phyloP scores from a whole-genome alignment of 192 early-diverging fungal species.

The Phlyctochytrium planicorne region DNA sequence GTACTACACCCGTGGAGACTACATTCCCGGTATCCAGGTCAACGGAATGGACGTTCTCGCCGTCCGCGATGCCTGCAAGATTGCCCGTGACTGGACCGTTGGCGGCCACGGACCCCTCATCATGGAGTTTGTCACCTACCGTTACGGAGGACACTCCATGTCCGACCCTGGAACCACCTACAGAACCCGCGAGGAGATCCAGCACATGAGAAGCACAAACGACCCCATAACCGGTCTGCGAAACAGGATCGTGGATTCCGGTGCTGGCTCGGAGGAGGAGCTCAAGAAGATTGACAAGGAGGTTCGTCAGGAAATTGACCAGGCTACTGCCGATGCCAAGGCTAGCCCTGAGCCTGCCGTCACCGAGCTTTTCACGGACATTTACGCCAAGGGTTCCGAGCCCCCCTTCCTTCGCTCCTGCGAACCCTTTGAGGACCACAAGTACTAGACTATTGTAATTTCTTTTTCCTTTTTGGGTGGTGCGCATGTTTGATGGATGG shows the following conservation, averaged over 20 bases:
- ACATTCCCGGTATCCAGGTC: slow-evolving; percentile 91
- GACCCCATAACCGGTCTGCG: slow-evolving; percentile 94
- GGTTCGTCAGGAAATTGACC: slow-evolving; percentile 80
- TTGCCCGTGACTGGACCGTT: slow-evolving; percentile 81
- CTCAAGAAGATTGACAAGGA: slow-evolving; percentile 94
- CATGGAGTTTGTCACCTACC: slow-evolving; percentile 96
- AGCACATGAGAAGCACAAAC: slow-evolving; percentile 93
- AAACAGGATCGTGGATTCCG: slow-evolving; percentile 72
- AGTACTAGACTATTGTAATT: not conserved
- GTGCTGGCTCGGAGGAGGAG: slow-evolving; percentile 76
- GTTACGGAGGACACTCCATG: slow-evolving; percentile 99
- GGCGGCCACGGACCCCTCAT: slow-evolving; percentile 87
- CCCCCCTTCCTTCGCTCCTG: slow-evolving; percentile 75
- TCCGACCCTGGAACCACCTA: slow-evolving; percentile 99
- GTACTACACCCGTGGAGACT: slow-evolving; percentile 95
- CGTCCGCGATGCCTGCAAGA: slow-evolving; percentile 78
- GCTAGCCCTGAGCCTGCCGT: slow-evolving; percentile 69
- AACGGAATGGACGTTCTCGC: slow-evolving; percentile 89
- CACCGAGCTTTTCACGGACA: slow-evolving; percentile 72
- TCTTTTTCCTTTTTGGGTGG: not conserved
- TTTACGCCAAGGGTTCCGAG: slow-evolving; percentile 80
- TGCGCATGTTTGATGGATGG: not conserved
- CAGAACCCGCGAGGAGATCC: slow-evolving; percentile 98
- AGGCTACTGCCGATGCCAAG: slow-evolving; percentile 81
- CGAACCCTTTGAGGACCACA: slow-evolving; percentile 76